Evolutionary conservation across 106 monocot genomes (phyloP).

Genomic region (Amphibolis antarctica): DNA sequence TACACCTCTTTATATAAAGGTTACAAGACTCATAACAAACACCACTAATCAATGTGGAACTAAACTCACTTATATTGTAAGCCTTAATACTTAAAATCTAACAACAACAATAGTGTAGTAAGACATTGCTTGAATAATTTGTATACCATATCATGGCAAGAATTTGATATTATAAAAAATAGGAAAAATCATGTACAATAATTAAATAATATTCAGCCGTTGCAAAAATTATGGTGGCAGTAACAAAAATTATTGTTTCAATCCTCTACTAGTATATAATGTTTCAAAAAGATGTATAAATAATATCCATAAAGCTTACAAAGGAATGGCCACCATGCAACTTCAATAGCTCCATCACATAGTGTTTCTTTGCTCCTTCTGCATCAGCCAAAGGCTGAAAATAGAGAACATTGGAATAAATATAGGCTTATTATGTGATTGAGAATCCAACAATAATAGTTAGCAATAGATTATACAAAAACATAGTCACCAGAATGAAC

Average conservation of each 20-base stretch:
- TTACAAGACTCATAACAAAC: too few species aligned
- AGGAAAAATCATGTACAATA: too few species aligned
- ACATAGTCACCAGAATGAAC: neutral
- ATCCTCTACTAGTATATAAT: neutral
- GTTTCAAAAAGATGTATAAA: neutral
- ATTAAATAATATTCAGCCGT: too few species aligned
- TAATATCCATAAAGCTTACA: constrained; percentile 32
- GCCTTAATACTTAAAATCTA: too few species aligned
- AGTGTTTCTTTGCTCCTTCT: constrained; percentile 74
- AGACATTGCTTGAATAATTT: too few species aligned
- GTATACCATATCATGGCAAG: too few species aligned
- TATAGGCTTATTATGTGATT: neutral
- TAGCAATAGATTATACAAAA: neutral
- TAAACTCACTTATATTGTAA: too few species aligned
- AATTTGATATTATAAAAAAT: too few species aligned
- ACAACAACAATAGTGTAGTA: too few species aligned
- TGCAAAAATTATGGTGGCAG: neutral
- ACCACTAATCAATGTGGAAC: too few species aligned
- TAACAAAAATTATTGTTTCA: neutral
- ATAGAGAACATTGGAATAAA: neutral
- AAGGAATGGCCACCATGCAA: constrained; percentile 68
- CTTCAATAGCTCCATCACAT: constrained; percentile 70
- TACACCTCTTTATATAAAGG: too few species aligned
- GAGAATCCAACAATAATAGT: neutral
- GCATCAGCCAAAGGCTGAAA: constrained; percentile 90